phyloP scores from a whole-genome alignment of 1,284 basidiomycete genomes.

The Ceratobasidium sp. region DNA sequence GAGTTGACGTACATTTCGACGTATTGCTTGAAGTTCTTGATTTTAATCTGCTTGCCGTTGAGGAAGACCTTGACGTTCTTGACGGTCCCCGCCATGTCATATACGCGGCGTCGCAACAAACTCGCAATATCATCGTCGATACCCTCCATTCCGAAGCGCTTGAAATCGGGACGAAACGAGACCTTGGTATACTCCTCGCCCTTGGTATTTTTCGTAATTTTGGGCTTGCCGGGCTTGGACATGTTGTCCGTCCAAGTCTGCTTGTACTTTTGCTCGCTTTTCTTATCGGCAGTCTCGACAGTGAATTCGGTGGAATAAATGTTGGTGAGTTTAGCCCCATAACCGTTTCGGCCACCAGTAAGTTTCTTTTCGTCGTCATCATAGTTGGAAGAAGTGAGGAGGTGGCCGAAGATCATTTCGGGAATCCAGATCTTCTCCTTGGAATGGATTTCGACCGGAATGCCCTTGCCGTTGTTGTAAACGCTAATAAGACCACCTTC shows the following conservation, averaged over 20 bases:
- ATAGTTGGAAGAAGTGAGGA: slow-evolving; percentile 96
- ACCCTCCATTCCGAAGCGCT: slow-evolving; percentile 88
- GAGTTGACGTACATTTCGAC: slow-evolving; percentile 92
- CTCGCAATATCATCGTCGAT: slow-evolving; percentile 94
- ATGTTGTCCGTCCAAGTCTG: slow-evolving; percentile 97
- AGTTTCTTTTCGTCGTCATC: slow-evolving; percentile 99
- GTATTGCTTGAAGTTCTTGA: slow-evolving; percentile 98
- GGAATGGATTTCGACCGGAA: slow-evolving; percentile 95
- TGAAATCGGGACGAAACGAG: slow-evolving; percentile 92
- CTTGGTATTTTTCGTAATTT: slow-evolving; percentile 89
- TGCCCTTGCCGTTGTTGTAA: slow-evolving; percentile 95
- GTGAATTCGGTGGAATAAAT: slow-evolving; percentile 98
- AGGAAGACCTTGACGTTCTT: slow-evolving; percentile 93
- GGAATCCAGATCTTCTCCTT: slow-evolving; percentile 96
- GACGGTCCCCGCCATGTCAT: slow-evolving; percentile 95
- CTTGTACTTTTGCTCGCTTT: slow-evolving; percentile 87
- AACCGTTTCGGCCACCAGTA: slow-evolving; percentile 98
- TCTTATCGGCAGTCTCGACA: slow-evolving; percentile 96
- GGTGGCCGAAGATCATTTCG: slow-evolving; percentile 96
- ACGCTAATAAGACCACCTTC: slow-evolving; percentile 89
- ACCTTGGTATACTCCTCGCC: slow-evolving; percentile 94
- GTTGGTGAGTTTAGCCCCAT: slow-evolving; percentile 97
- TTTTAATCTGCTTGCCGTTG: slow-evolving; percentile 90
- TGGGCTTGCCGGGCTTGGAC: slow-evolving; percentile 83
- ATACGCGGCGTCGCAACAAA: slow-evolving; percentile 93